Percentiles rank a stretch among this genome's conserved stretches.
These are phyloP conservation scores for Suillus luteus DNA, from an alignment of 768 basidiomycete genomes.

Conservation along the genomic window DNA sequence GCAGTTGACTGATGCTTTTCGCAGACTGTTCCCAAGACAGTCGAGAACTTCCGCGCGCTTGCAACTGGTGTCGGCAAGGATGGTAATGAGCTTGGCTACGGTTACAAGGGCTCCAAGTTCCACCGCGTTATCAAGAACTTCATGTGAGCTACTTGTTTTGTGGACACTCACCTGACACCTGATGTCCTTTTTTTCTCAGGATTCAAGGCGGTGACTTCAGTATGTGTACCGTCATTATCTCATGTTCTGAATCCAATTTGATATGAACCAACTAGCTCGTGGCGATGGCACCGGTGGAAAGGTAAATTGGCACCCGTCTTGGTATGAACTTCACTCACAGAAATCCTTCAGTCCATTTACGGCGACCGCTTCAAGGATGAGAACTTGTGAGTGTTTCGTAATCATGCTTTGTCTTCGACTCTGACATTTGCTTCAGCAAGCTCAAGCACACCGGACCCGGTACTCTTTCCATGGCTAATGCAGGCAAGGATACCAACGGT, in stretches of 20 bases:
- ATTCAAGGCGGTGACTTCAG: constrained; percentile 99
- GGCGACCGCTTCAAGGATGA: constrained; percentile 91
- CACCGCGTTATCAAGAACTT: constrained; percentile 95
- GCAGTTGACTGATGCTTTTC: constrained; percentile 1
- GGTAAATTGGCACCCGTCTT: constrained; percentile 40
- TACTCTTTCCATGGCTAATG: constrained; percentile 92
- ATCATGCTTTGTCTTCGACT: background rate
- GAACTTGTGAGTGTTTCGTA: constrained; percentile 71
- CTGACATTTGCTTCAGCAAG: constrained; percentile 60
- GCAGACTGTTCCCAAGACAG: constrained; percentile 94
- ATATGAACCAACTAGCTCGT: constrained; percentile 49
- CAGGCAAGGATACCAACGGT: constrained; percentile 93
- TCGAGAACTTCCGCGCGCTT: constrained; percentile 95
- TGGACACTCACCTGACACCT: constrained; percentile 5
- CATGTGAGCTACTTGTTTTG: constrained; percentile 54
- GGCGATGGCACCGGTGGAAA: constrained; percentile 93
- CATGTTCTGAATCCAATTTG: constrained; percentile 21
- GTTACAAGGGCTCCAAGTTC: constrained; percentile 96
- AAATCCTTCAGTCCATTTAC: constrained; percentile 71
- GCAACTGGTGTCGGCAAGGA: constrained; percentile 79
- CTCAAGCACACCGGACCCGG: constrained; percentile 91
- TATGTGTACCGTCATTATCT: constrained; percentile 41
- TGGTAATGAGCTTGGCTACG: constrained; percentile 68
- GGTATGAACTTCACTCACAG: constrained; percentile 4
- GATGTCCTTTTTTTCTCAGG: constrained; percentile 43